Base-by-base conservation (phyloP, 345 rosid species). In the Moringa oleifera region DNA sequence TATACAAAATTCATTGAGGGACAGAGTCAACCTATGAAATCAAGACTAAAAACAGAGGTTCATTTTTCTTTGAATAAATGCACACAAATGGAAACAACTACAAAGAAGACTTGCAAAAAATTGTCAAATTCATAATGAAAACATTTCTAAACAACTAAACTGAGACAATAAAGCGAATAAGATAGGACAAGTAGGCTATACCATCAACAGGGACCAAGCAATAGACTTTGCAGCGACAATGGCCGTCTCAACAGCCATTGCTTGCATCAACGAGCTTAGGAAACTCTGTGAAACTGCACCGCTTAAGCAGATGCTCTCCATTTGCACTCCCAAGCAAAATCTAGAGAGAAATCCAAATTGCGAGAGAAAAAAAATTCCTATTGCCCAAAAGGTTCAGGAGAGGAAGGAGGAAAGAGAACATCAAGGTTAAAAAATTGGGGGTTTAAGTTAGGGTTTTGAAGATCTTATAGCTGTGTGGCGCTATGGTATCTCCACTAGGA, bases 121-220 rank as follows among this genome's bases (percentile, higher is more conserved):
- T 33, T 15, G 12, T 41, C 6, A 41, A 41, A 4, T 41, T 41
- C 17, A 41, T 15, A 41, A 41, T 8, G 8, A 28, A 2, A 2
- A 2, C 33, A 28, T 3, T 28, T 28, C 33, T 2, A 8, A 28
- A 8, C 33, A 52, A 51, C 22, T 25, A 58, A 0, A 31, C 46
- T 12, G 7, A n/a, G 8, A 61, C 2, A 67, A 16, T 41, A 21
- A 37, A 45, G 51, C 6, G 56, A 41, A 66, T n/a, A 24, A 31
- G 17, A 22, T 18, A 19, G 37, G 37, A 33, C 11, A 41, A 25
- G 25, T 41, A 55, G 18, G 24, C 18, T 25, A 18, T 73, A 83
- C 88, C 88, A 68, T 61, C 65, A 62, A 58, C 31, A 75, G 71
- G 18, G 77, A 70, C 70, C 70, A 68, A 36, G 67, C 58, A 20